Conservation (phyloP, 768 basidiomycete species). For the Termitomyces sp. region DNA sequence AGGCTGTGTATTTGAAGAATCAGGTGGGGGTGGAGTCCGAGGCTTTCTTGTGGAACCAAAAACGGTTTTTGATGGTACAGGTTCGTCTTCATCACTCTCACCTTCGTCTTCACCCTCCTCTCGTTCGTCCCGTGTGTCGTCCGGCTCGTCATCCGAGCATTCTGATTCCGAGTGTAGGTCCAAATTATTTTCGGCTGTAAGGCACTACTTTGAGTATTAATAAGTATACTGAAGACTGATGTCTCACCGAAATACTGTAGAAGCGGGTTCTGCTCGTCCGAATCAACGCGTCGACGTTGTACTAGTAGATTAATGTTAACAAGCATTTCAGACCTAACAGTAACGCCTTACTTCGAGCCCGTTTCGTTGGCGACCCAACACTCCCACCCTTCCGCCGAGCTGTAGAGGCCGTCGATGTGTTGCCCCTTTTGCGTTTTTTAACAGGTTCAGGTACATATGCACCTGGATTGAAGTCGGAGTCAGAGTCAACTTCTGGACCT, state of each 20-base stretch:
- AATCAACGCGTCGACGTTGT: slow-evolving; percentile 2
- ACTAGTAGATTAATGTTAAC: neutral
- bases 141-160: slow-evolving; percentile 24
- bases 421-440: slow-evolving; percentile 21
- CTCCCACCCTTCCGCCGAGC: slow-evolving; percentile 15
- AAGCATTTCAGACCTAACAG: neutral
- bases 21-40: slow-evolving; percentile 7
- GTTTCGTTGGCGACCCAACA: neutral
- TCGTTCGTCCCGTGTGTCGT: slow-evolving; percentile 7
- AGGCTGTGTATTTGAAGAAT: neutral
- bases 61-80: slow-evolving; percentile 18
- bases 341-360: slow-evolving; percentile 1
- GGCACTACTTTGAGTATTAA: neutral
- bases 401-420: slow-evolving; percentile 2
- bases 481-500: slow-evolving; percentile 38
- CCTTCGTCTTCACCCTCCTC: slow-evolving; percentile 16
- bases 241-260: slow-evolving; percentile 44
- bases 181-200: slow-evolving; percentile 31
- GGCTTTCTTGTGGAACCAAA: slow-evolving; percentile 8
- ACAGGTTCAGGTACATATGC: slow-evolving; percentile 27
- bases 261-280: slow-evolving; percentile 35
- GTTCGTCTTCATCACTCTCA: slow-evolving; percentile 21
- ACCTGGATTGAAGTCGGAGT: slow-evolving; percentile 45
- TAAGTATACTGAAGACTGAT: neutral
- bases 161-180: slow-evolving; percentile 52